A percentile compares a stretch with the other conserved stretches of the same genome.
phyloP scores from a whole-genome alignment of 2,329 filamentous ascomycete genomes.

The Cordyceps fumosorosea region DNA sequence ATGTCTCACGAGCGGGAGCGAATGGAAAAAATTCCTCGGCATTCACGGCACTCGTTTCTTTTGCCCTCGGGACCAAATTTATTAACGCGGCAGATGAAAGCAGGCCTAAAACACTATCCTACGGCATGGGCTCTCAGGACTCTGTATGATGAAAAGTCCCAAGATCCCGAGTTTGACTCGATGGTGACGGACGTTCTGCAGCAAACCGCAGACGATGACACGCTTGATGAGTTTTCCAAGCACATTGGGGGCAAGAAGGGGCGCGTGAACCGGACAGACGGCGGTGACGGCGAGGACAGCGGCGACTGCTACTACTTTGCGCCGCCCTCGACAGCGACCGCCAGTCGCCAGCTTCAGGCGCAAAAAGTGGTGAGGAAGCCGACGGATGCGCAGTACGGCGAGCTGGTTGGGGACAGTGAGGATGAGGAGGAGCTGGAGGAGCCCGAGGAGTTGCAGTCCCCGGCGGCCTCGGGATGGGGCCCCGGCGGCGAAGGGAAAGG shows the following conservation, averaged over 20 bases:
- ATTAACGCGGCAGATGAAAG: slow-evolving; percentile 51
- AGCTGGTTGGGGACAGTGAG: slow-evolving; percentile 38
- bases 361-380: slow-evolving; percentile 36
- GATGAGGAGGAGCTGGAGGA: slow-evolving; percentile 20
- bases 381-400: slow-evolving; percentile 38
- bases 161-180: slow-evolving; percentile 44
- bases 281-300: slow-evolving; percentile 37
- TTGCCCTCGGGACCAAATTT: slow-evolving; percentile 37
- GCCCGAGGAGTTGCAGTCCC: slow-evolving; percentile 15
- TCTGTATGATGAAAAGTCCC: slow-evolving; percentile 52
- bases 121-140: slow-evolving; percentile 56
- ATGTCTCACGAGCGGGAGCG: neutral
- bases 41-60: neutral
- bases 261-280: slow-evolving; percentile 47
- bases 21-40: neutral
- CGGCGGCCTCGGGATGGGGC: neutral
- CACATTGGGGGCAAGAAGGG: slow-evolving; percentile 47
- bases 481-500: neutral
- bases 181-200: slow-evolving; percentile 53
- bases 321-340: slow-evolving; percentile 32
- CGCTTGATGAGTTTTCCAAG: slow-evolving; percentile 43
- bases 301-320: slow-evolving; percentile 49
- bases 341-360: slow-evolving; percentile 33
- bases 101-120: slow-evolving; percentile 50
- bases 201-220: slow-evolving; percentile 48